phyloP scores from a whole-genome alignment of 176 grass and related monocot species.

The Oryza meridionalis region DNA sequence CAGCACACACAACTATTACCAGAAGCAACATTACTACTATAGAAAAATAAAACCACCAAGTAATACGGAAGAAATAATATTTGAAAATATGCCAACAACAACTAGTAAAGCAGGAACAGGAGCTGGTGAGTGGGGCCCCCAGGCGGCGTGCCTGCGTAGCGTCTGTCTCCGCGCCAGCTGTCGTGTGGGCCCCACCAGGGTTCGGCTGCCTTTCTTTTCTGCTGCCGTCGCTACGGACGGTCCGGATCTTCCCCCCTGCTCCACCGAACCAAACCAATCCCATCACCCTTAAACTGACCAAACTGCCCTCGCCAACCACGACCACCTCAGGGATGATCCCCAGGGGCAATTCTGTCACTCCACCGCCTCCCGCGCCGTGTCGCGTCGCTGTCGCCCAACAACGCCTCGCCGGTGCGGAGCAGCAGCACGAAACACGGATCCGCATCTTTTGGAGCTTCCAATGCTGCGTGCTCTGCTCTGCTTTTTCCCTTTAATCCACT shows the following conservation, averaged over 20 bases:
- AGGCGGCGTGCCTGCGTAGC: not conserved
- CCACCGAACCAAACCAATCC: not conserved
- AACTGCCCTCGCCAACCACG: not conserved
- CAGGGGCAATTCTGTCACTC: not conserved
- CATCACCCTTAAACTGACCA: not conserved
- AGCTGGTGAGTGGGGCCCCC: slow-evolving; percentile 17
- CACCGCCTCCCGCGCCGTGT: not conserved
- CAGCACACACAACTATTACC: not conserved
- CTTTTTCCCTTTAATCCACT: not conserved
- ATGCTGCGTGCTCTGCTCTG: not conserved
- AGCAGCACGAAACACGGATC: slow-evolving; percentile 33
- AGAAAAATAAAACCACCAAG: not conserved
- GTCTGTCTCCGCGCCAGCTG: not conserved
- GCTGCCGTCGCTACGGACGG: slow-evolving; percentile 37
- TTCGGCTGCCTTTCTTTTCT: slow-evolving; percentile 8
- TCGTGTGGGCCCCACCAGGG: not conserved
- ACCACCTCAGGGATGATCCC: too few species aligned
- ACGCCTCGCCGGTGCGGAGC: not conserved
- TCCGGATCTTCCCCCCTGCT: not conserved
- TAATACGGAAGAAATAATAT: not conserved
- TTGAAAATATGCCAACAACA: not conserved
- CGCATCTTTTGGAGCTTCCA: not conserved
- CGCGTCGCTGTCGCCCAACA: slow-evolving; percentile 23
- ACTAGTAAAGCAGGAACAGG: not conserved
- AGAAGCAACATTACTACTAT: not conserved